Percentiles rank a stretch among this genome's conserved stretches.
These are phyloP conservation scores for Hymenotorrendiella dingleyae DNA, from an alignment of 2,329 filamentous ascomycete species.

Conservation along the genomic window DNA sequence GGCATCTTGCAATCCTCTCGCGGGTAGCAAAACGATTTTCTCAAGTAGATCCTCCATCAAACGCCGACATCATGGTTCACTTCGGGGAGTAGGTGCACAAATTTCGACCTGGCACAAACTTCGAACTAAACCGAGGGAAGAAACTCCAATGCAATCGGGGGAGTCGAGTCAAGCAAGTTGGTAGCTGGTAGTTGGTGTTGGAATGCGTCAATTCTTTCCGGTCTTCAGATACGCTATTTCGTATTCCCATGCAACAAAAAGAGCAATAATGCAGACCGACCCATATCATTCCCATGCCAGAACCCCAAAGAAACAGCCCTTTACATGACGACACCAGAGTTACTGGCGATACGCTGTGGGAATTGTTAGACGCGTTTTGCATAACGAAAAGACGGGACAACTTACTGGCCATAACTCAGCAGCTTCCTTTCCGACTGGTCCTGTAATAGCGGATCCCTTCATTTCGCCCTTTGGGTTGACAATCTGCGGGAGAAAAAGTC, in stretches of 20 bases:
- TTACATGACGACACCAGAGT: conserved; percentile 99
- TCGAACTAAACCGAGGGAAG: too few species aligned
- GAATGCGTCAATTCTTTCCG: conserved; percentile 2
- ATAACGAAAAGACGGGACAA: conserved; percentile 23
- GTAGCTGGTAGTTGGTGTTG: too few species aligned
- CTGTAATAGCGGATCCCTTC: conserved; percentile 99
- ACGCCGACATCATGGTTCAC: too few species aligned
- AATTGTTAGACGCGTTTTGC: conserved; percentile 32
- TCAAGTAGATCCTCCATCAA: too few species aligned
- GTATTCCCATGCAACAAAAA: conserved; percentile 3
- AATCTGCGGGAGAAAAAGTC: conserved; percentile 55
- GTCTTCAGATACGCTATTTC: conserved; percentile 1
- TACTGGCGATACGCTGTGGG: conserved; percentile 90
- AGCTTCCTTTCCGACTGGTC: conserved; percentile 98
- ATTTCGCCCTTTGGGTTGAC: conserved; percentile 99
- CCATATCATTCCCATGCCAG: conserved; percentile 10
- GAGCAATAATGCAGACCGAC: conserved; percentile 3
- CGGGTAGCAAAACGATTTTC: too few species aligned
- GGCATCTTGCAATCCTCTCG: too few species aligned
- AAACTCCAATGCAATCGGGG: background rate
- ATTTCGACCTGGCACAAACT: too few species aligned
- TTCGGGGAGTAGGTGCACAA: too few species aligned
- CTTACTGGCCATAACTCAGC: conserved; percentile 98
- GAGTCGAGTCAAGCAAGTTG: too few species aligned
- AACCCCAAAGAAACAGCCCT: conserved; percentile 31